Evolutionary conservation across 2,329 filamentous ascomycete genomes (phyloP), one percentile per base, ranked within the genome.

Genomic region (Penicillium vulpinum): DNA sequence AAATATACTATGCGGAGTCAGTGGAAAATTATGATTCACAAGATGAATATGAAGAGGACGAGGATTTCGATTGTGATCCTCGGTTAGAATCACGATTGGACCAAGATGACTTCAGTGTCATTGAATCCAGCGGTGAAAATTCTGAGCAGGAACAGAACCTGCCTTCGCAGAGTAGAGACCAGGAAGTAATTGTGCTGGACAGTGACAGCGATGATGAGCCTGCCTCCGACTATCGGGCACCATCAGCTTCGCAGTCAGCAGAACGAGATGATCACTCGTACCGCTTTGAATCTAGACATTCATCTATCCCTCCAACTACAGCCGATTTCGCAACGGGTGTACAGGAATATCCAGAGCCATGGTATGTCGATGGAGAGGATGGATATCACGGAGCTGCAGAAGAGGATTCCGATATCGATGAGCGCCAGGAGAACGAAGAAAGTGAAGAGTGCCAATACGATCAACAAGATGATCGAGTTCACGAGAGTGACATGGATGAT

Each of bases 201-300:
- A 77, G 74, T 56, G 75, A 77, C 54, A 77, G 74, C 53, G 74
- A 77, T 29, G 72, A 75, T 49, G 75, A 77, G 49, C 61, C 62
- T 41, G 47, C 43, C 21, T 57, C 63, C 5, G 48, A 59, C 22
- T 43, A 57, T 9, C 50, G 46, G 3, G 21, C 8, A 13, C n/a
- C 41, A 28, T 21, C 26, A 29, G 6, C 56, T 44, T 18, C 38
- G 22, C 24, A 28, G 21, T 5, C 38, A 9, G 13, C 39, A n/a
- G 54, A 33, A 9, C 31, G 24, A 13, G 28, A 41, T 3, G 47
- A 39, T 47, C n/a, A 18, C 22, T 44, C 52, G 50, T 24, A 44
- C 35, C 15, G 26, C 38, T 35, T 16, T 22, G 45, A 36, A 35
- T 54, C 53, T 8, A 33, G 11, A 15, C 39, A 35, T 16, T 40